Base-by-base conservation (phyloP, 805 yeast species). In the Candida mattraensis region DNA sequence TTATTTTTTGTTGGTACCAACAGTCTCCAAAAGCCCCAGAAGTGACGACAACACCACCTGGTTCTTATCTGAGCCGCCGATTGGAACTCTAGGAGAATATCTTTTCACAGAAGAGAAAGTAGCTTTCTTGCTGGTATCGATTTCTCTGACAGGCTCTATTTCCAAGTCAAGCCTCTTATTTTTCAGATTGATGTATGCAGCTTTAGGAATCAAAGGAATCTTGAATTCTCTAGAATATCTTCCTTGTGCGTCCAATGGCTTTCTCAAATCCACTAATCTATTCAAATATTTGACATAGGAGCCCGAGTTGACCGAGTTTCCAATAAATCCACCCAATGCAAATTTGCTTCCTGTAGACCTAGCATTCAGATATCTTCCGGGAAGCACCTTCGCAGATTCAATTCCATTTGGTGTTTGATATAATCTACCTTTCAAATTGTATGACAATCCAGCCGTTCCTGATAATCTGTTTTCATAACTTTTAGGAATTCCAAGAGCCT, bases 381-480 rank as follows among this genome's bases (percentile, higher is more conserved):
- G 85, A 13, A 76, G 77, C 26, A 81, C 67, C 35, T 64, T 64
- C 9, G 63, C 59, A 38, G 69, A 60, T 30, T 72, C 64, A 16
- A 78, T 61, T 32, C 95, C 95, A 50, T 80, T 76, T 15, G 94
- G 93, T 4, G 83, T 68, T 56, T 78, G 83, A 39, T 66, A 55
- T 24, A 87, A 63, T 56, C 87, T 73, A 5, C 95, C 95, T 39
- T 70, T 72, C 42, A 83, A 72, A 24, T 67, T 68, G 51, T 85
- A 87, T 2, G 86, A 73, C 41, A 86, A 69, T 5, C 95, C 95
- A 18, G 83, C 95, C 6, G 84, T 75, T 20, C 88, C 94, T 35
- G 80, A 52, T 11, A 54, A 44, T 37, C 46, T 42, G 11, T 51
- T 43, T 12, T 40, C 33, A 36, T 56, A 45, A 17, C 45, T 24